These are phyloP conservation scores for Rhodocollybia butyracea DNA, from an alignment of 768 basidiomycete species.

Conservation along the genomic window DNA sequence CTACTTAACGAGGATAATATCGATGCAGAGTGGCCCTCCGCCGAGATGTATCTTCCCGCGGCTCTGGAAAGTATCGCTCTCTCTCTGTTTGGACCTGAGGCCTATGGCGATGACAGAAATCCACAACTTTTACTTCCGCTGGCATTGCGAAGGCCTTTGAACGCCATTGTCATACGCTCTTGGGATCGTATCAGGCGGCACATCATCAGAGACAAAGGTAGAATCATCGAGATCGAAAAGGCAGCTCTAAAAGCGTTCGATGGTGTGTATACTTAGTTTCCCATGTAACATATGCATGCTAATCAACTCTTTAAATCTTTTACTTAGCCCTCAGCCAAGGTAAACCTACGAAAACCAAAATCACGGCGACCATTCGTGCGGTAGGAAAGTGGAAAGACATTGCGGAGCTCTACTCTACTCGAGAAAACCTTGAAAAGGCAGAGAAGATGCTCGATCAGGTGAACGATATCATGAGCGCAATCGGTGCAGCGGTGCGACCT, in stretches of 20 bases:
- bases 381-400: constrained; percentile 19
- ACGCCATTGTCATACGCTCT: background rate
- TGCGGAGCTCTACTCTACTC: constrained; percentile 1
- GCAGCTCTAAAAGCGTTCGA: background rate
- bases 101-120: background rate
- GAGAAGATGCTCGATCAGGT: constrained; percentile 16
- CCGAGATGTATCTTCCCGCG: background rate
- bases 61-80: background rate
- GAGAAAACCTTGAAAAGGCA: constrained; percentile 10
- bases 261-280: background rate
- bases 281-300: background rate
- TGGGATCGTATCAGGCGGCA: background rate
- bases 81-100: background rate
- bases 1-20: background rate
- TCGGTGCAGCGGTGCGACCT: constrained; percentile 11
- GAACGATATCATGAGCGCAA: constrained; percentile 11
- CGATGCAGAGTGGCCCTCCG: background rate
- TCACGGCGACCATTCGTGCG: constrained; percentile 14
- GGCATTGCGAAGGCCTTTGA: background rate
- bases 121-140: background rate
- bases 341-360: constrained; percentile 10
- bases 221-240: background rate
- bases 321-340: constrained; percentile 14
- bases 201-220: background rate
- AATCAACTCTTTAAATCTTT: background rate